Conservation (phyloP, 1,284 basidiomycete genomes). For the Moesziomyces antarcticus region DNA sequence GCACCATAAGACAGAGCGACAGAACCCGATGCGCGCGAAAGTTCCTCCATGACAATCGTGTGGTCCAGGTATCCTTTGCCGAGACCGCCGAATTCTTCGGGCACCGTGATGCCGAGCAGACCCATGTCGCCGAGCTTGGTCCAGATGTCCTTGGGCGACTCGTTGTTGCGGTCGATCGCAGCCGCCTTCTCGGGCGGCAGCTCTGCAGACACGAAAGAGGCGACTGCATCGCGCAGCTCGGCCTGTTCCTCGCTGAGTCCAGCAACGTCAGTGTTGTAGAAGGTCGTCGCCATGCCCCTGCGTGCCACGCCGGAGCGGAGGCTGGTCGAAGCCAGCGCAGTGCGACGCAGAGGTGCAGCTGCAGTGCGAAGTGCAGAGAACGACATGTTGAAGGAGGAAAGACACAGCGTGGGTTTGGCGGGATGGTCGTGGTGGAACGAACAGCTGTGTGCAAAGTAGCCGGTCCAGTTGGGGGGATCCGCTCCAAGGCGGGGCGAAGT, state of each 20-base stretch:
- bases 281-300: conserved; percentile 15
- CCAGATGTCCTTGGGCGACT: conserved; percentile 55
- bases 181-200: conserved; percentile 39
- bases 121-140: conserved; percentile 60
- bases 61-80: conserved; percentile 60
- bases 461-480: no score
- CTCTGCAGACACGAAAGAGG: conserved; percentile 43
- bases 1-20: conserved; percentile 93
- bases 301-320: neutral
- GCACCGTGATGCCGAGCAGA: conserved; percentile 57
- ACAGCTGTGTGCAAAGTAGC: no score
- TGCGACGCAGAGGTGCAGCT: conserved; percentile 5
- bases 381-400: conserved; percentile 9
- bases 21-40: conserved; percentile 87
- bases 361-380: conserved; percentile 13
- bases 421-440: neutral
- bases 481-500: neutral
- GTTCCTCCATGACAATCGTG: conserved; percentile 69
- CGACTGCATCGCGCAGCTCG: conserved; percentile 54
- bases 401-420: no score
- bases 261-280: conserved; percentile 54
- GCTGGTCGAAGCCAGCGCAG: neutral
- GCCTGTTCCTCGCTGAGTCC: conserved; percentile 46
- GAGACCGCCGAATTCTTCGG: conserved; percentile 55
- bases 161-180: conserved; percentile 51